Evolutionary conservation across 345 rosid species (phyloP).

Genomic region (Atalantia buxifolia): DNA sequence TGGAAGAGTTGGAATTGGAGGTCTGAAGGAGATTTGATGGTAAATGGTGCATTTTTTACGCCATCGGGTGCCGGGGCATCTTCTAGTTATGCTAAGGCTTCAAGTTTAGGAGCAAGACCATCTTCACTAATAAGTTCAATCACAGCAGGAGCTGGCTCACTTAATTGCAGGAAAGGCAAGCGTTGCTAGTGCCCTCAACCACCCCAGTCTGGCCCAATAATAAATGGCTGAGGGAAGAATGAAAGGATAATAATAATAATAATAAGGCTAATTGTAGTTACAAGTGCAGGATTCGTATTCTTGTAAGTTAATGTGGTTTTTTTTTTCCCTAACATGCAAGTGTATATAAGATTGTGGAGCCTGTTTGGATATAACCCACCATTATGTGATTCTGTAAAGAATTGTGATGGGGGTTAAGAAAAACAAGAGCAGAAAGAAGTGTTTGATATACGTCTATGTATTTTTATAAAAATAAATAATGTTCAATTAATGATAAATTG

Average conservation of each 20-base stretch:
- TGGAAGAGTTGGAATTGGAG: constrained; percentile 71
- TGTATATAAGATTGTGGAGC: neutral
- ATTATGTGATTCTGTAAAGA: neutral
- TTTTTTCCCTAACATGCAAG: neutral
- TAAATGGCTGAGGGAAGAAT: neutral
- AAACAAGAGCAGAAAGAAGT: constrained; percentile 14
- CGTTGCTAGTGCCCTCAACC: constrained; percentile 30
- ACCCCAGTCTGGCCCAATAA: neutral
- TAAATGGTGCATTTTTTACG: constrained; percentile 63
- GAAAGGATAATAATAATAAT: neutral
- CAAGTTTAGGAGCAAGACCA: constrained; percentile 52
- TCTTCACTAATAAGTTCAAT: constrained; percentile 47
- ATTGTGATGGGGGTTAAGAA: constrained; percentile 22
- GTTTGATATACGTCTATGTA: neutral
- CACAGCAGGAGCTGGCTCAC: constrained; percentile 48
- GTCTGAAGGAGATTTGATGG: constrained; percentile 49
- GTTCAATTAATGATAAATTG: neutral
- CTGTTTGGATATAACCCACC: constrained; percentile 6
- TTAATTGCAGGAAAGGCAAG: constrained; percentile 47
- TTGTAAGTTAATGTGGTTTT: neutral
- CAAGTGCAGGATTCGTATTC: neutral
- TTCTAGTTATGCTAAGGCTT: constrained; percentile 54
- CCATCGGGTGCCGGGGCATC: constrained; percentile 47
- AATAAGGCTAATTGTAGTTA: neutral
- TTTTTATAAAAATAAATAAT: neutral